A percentile compares a stretch with the other conserved stretches of the same genome.
These are phyloP conservation scores for Russula sp. DNA, from an alignment of 768 basidiomycete species.

Conservation along the genomic window DNA sequence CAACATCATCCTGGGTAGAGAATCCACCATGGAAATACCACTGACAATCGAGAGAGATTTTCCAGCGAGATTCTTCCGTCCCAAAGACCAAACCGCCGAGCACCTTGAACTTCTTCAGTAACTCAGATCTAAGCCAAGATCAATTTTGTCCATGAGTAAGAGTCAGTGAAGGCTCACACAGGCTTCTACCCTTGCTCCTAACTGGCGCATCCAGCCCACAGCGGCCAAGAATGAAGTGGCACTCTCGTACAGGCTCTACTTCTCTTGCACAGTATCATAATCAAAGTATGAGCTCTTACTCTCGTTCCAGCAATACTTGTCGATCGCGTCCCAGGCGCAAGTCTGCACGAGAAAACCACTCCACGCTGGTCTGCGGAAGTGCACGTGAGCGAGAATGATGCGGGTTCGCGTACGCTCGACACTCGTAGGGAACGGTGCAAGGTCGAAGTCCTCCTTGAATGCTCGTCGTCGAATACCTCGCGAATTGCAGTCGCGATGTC, in stretches of 20 bases:
- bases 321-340: constrained; percentile 76
- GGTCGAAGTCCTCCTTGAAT: constrained; percentile 84
- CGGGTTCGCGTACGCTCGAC: constrained; percentile 33
- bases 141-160: background rate
- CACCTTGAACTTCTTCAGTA: constrained; percentile 92
- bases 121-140: constrained; percentile 52
- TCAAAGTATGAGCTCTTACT: no score
- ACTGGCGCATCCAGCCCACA: constrained; percentile 97
- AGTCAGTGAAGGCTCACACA: constrained; percentile 53
- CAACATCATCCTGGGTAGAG: background rate
- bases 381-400: no score
- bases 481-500: no score
- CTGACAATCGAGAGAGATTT: constrained; percentile 92
- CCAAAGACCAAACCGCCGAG: constrained; percentile 93
- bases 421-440: constrained; percentile 87
- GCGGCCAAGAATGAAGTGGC: constrained; percentile 92
- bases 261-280: no score
- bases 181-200: constrained; percentile 92
- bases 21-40: constrained; percentile 83
- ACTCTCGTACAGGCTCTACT: constrained; percentile 76
- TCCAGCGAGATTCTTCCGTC: constrained; percentile 92
- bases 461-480: constrained; percentile 10
- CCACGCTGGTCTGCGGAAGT: constrained; percentile 43
- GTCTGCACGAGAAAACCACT: constrained; percentile 91
- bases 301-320: constrained; percentile 29